Percentiles rank a stretch among this genome's conserved stretches.
Evolutionary conservation across 176 grass and related monocot genomes (phyloP).

Genomic region (Aegilops tauschii): DNA sequence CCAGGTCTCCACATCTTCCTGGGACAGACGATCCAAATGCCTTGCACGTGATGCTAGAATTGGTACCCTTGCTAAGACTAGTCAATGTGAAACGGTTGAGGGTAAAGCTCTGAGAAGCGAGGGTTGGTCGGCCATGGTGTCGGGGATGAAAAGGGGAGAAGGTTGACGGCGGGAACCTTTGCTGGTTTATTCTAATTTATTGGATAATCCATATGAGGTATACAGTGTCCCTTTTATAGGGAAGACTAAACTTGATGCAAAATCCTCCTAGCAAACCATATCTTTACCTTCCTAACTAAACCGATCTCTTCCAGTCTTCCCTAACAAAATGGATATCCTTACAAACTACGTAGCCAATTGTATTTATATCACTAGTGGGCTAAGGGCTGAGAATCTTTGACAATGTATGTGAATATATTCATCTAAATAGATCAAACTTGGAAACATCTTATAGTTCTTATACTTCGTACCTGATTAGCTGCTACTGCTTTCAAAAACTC

Average conservation of each 20-base stretch:
- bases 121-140: background rate
- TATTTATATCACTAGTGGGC: background rate
- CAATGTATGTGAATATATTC: background rate
- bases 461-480: conserved; percentile 64
- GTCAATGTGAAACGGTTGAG: background rate
- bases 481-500: conserved; percentile 75
- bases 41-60: background rate
- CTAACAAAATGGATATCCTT: background rate
- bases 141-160: background rate
- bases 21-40: background rate
- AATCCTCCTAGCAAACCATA: background rate
- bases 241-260: background rate
- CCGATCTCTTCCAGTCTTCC: background rate
- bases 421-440: conserved; percentile 15
- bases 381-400: background rate
- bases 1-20: background rate
- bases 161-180: background rate
- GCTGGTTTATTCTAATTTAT: background rate
- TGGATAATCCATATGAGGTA: background rate
- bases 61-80: conserved; percentile 9
- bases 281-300: background rate
- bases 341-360: background rate
- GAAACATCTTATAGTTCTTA: background rate
- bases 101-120: background rate
- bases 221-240: background rate